A percentile compares a stretch with the other conserved stretches of the same genome.
phyloP scores from a whole-genome alignment of 2,329 filamentous ascomycete species.

The Colletotrichum cuscutae region DNA sequence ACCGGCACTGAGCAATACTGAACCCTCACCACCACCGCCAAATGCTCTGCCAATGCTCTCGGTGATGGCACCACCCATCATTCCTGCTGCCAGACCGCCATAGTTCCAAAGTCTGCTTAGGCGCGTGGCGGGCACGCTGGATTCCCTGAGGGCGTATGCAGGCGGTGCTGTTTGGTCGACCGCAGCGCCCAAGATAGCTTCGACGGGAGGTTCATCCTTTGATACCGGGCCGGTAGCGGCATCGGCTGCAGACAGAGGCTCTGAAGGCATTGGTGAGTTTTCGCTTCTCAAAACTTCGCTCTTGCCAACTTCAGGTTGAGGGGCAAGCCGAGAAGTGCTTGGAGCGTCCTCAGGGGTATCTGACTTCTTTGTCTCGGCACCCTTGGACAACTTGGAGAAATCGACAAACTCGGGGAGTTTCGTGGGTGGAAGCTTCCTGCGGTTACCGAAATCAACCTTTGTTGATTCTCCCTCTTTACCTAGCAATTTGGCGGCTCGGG shows the following conservation, averaged over 20 bases:
- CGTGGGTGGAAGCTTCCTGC: constrained; percentile 32
- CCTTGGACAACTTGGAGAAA: constrained; percentile 14
- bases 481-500: constrained; percentile 57
- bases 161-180: constrained; percentile 5
- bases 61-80: constrained; percentile 91
- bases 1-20: constrained; percentile 84
- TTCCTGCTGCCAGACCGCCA: constrained; percentile 89
- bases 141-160: constrained; percentile 79
- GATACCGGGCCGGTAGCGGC: neutral
- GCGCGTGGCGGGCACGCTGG: constrained; percentile 87
- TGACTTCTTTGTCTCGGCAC: neutral
- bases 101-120: constrained; percentile 95
- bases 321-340: neutral
- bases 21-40: constrained; percentile 74
- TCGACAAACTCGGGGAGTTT: constrained; percentile 39
- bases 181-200: constrained; percentile 1
- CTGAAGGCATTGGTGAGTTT: neutral
- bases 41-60: constrained; percentile 86
- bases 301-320: neutral
- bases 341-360: no score
- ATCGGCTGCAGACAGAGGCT: neutral
- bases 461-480: constrained; percentile 10
- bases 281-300: neutral
- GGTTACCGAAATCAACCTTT: constrained; percentile 1
- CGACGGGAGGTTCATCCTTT: neutral